Base-by-base conservation (phyloP, 2,329 filamentous ascomycete species). In the Neonectria neomacrospora region DNA sequence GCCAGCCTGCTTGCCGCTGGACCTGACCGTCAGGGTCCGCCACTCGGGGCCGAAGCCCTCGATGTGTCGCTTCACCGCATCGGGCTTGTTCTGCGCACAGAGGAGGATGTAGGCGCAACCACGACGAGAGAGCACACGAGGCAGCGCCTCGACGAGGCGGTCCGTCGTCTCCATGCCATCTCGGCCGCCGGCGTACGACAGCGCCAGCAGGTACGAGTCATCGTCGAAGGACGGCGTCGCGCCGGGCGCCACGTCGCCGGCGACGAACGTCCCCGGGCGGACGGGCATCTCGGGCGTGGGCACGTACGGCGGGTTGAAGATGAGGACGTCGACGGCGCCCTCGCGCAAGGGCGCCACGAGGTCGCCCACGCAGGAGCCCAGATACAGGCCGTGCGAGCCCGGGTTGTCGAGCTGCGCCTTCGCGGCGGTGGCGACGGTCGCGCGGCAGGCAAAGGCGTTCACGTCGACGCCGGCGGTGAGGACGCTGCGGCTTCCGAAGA, bases 291-390 rank as follows among this genome's bases (percentile, higher is more conserved):
- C 86, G 26, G 90, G 85, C 2, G 94, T 96, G 2, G 96, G 96
- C 14, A 99, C 96, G 76, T 99, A 99, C 0, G 96, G 96, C 56
- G 96, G 96, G 76, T 99, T 99, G 84, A 98, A 99, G 28, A 99
- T 86, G 66, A 99, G 84, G 11, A 99, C 85, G 75, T 99, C 96
- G 5, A 97, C 85, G 12, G 53, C 61, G 2, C 83, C 81, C 0
- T 80, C 74, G 8, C 85, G 84, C 42, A 96, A 80, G 1, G 90
- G 81, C 2, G 85, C 78, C 5, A 85, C 83, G 1, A 99, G 83
- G 74, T 98, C 93, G 2, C 87, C 90, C 62, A 88, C 88, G 26
- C 90, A 76, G 18, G 90, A 86, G 42, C 88, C 90, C 8, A 96
- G 78, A 70, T 91, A 92, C 9, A 80, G 71, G 3, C 81, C 85